Base-by-base conservation (phyloP, 2,329 filamentous ascomycete genomes). In the Talaromyces sp. region DNA sequence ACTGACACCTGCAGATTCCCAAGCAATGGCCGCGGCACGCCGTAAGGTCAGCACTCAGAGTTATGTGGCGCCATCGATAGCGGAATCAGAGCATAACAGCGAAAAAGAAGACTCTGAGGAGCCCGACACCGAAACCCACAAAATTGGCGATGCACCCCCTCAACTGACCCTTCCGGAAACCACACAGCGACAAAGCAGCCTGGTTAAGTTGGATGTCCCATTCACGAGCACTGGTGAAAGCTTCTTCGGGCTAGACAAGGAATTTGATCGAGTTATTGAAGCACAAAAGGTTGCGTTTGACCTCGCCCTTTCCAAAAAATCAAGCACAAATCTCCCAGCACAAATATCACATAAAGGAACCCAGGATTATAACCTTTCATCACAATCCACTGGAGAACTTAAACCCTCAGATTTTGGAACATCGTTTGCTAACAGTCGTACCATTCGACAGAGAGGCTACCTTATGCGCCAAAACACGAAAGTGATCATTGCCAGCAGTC, bases 401-500 rank as follows among this genome's bases (percentile, higher is more conserved):
- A 60, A 66, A 55, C 70, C 71, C 48, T 64, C 67, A 14, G 70
- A 67, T 61, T 68, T 67, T 64, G 54, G 68, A 66, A 67, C 67
- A 64, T 62, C 70, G 61, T 76, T 82, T 85, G 82, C 88, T 91
- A 87, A 91, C 83, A 57, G 21, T 26, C 52, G 14, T 57, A 5
- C 54, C 21, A 5, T 26, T 68, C 80, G 82, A 86, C 89, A 97
- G 92, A 92, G 95, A 80, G 94, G 94, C 60, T 99, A 99, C 72
- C 83, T 97, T 52, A 99, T 97, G 93, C 88, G 94, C 69, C 93
- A 99, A 69, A 99, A 97, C 77, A 97, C 93, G 3, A 97, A 97
- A 75, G 85, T 99, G 58, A 91, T 99, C 56, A 87, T 96, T 55
- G 94, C 94, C n/a, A 96, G 88, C 72, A 87, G 82, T 70, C 82